Base-by-base conservation (phyloP, 1,139 yeast species). In the Yarrowia galli region DNA sequence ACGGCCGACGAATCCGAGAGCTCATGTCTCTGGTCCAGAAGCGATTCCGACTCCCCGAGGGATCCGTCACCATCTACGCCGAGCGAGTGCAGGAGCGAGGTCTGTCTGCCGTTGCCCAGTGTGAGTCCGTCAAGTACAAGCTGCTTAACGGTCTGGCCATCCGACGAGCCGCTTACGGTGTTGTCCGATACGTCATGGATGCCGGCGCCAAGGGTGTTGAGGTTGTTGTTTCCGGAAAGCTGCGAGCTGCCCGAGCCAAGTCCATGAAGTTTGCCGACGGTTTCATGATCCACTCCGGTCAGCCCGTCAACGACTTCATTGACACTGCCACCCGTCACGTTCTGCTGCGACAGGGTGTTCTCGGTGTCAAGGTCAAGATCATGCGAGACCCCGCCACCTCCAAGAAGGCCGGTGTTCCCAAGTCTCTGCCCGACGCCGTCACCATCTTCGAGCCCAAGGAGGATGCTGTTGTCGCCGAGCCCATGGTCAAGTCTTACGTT, bases 121-220 rank as follows among this genome's bases (percentile, higher is more conserved):
- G 98, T 82, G 99, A 95, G 88, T 96, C 97, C 78, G 89, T 95
- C 83, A 93, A 93, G 84, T 89, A 95, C 92, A 95, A 95, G 88
- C 90, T 95, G 81, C 91, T 96, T 82, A 91, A 89, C 85, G 99
- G 99, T 87, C 89, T 95, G 82, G 98, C 99, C 81, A 92, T 95
- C 87, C 93, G 99, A 89, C 92, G 99, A 88, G 99, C 99, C 79
- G 98, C 98, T 79, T 95, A 95, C 91, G 98, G 99, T 92, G 98
- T 96, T 79, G 96, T 96, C 85, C 93, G 99, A 89, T 92, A 89
- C 88, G 97, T 96, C 80, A 96, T 95, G 98, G 98, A 93, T 84
- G 92, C 98, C 75, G 99, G 99, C 85, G 99, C 99, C 82, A 96
- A 96, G 91, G 99, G 99, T 92, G 98, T 96, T 80, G 98, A 95